Percentiles rank a stretch among this genome's conserved stretches.
Conservation (phyloP, 1,284 basidiomycete genomes). For the Afroboletus lepidellus region DNA sequence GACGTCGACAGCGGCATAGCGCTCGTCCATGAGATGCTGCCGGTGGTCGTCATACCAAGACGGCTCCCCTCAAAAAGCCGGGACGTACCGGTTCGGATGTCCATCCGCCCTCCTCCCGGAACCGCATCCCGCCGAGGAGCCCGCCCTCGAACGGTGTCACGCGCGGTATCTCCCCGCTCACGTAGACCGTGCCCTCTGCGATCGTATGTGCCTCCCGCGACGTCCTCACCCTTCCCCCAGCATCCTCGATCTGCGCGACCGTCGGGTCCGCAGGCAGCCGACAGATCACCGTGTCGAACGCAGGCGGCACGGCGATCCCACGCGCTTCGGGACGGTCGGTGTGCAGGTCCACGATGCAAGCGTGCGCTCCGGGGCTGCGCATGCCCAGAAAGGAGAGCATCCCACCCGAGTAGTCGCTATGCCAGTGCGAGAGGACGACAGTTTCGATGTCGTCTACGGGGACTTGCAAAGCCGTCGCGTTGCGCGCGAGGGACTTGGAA, state of each 20-base stretch:
- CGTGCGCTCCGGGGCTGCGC: slow-evolving; percentile 32
- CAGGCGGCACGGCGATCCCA: slow-evolving; percentile 67
- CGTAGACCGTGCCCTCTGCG: slow-evolving; percentile 58
- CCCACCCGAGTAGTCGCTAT: slow-evolving; percentile 79
- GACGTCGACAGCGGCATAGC: slow-evolving; percentile 75
- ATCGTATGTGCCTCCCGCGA: slow-evolving; percentile 61
- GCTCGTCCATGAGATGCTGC: slow-evolving; percentile 78
- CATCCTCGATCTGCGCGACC: slow-evolving; percentile 58
- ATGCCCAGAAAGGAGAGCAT: slow-evolving; percentile 59
- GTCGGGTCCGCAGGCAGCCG: slow-evolving; percentile 68
- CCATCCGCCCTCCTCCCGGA: slow-evolving; percentile 57
- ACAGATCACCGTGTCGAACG: slow-evolving; percentile 54
- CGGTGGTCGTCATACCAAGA: no score
- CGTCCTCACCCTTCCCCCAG: slow-evolving; percentile 57
- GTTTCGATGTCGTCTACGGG: slow-evolving; percentile 56
- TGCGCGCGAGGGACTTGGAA: slow-evolving; percentile 65
- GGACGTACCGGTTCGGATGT: slow-evolving; percentile 56
- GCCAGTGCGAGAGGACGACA: slow-evolving; percentile 80
- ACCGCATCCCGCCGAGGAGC: slow-evolving; percentile 64
- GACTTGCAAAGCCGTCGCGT: slow-evolving; percentile 59
- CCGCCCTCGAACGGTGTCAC: slow-evolving; percentile 68
- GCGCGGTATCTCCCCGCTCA: slow-evolving; percentile 79
- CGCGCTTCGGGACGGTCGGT: slow-evolving; percentile 71
- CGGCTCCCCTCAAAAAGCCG: no score
- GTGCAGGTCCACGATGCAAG: slow-evolving; percentile 67